These are phyloP conservation scores for Cladophialophora bantiana DNA, from an alignment of 2,329 filamentous ascomycete genomes.

Conservation along the genomic window DNA sequence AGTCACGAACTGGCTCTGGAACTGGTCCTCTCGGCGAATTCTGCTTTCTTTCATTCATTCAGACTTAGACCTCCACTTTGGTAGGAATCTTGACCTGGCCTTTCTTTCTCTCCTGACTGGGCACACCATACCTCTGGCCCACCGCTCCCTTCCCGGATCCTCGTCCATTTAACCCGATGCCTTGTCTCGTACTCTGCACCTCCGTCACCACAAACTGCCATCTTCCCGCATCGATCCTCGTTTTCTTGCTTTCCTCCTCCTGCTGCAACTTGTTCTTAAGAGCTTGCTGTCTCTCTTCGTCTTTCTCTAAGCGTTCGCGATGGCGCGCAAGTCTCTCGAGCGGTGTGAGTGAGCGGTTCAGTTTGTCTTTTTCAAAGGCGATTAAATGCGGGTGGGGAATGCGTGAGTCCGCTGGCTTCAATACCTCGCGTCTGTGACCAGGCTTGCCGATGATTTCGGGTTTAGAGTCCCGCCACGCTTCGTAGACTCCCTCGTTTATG, in stretches of 20 bases:
- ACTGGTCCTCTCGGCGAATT: not conserved
- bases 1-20: not conserved
- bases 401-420: slow-evolving; percentile 68
- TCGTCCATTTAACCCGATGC: slow-evolving; percentile 62
- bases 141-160: slow-evolving; percentile 55
- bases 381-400: slow-evolving; percentile 70
- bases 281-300: slow-evolving; percentile 52
- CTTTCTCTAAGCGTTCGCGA: slow-evolving; percentile 51
- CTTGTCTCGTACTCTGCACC: slow-evolving; percentile 60
- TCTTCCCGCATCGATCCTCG: slow-evolving; percentile 53
- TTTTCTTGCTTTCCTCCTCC: slow-evolving; percentile 46
- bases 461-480: slow-evolving; percentile 43
- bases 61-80: slow-evolving; percentile 57
- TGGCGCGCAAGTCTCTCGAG: slow-evolving; percentile 51
- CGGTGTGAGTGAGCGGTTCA: slow-evolving; percentile 47
- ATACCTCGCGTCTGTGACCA: slow-evolving; percentile 54
- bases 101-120: slow-evolving; percentile 68
- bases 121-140: slow-evolving; percentile 68
- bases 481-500: slow-evolving; percentile 39
- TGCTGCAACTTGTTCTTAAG: slow-evolving; percentile 53
- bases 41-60: not conserved
- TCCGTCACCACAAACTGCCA: slow-evolving; percentile 69
- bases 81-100: slow-evolving; percentile 69
- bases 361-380: slow-evolving; percentile 55
- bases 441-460: slow-evolving; percentile 54